Conservation (phyloP, 148 eudicot species). For the Chenopodium berlandieri region DNA sequence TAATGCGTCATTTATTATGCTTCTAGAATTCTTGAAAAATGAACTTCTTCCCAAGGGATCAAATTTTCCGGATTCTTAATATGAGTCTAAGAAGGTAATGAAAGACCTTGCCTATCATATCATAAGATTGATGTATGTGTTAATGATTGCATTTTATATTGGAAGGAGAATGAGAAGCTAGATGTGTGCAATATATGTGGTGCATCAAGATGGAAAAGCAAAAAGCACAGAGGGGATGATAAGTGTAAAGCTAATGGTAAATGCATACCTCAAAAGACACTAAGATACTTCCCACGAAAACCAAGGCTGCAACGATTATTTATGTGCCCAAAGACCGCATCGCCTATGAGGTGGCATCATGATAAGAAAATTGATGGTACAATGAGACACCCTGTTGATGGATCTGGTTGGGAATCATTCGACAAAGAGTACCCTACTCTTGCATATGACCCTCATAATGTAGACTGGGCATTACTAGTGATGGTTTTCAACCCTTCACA, state of each 20-base stretch:
- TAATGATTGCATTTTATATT: too few species aligned
- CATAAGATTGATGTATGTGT: too few species aligned
- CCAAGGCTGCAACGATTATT: not conserved
- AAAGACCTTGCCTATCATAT: too few species aligned
- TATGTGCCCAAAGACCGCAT: constrained; percentile 5
- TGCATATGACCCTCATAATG: not conserved
- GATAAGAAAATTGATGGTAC: not conserved
- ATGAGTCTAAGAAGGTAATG: too few species aligned
- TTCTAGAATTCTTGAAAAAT: too few species aligned
- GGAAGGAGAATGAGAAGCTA: too few species aligned
- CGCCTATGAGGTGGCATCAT: not conserved
- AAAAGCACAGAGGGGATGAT: too few species aligned
- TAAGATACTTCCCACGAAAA: not conserved
- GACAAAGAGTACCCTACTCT: not conserved
- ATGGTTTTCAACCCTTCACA: not conserved
- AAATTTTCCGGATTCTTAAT: too few species aligned
- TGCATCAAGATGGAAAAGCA: too few species aligned
- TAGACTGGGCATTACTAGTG: not conserved
- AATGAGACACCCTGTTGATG: not conserved
- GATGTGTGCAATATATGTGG: too few species aligned
- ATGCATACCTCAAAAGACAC: not conserved
- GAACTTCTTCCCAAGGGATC: too few species aligned
- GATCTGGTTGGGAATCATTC: not conserved
- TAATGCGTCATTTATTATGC: too few species aligned
- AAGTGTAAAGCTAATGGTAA: not conserved